Conservation (phyloP, 2,329 filamentous ascomycete species). For the Tolypocladium endophyticum region DNA sequence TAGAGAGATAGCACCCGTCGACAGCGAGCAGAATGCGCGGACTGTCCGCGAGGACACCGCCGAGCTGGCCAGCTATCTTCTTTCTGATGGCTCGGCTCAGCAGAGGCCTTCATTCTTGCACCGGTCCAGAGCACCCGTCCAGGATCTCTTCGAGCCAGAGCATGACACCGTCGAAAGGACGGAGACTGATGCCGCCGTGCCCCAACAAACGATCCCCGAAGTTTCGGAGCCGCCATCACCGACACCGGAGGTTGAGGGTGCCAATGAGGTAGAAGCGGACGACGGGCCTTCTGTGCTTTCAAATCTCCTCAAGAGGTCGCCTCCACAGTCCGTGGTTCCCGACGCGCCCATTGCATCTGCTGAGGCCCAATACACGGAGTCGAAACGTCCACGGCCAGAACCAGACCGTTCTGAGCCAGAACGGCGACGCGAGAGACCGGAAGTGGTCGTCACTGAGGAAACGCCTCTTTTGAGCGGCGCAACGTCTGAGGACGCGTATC, state of each 20-base stretch:
- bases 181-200: conserved; percentile 16
- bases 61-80: conserved; percentile 72
- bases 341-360: conserved; percentile 3
- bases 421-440: conserved; percentile 4
- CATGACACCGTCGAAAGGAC: conserved; percentile 9
- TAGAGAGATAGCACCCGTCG: conserved; percentile 38
- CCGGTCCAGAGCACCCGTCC: conserved; percentile 17
- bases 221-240: conserved; percentile 38
- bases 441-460: conserved; percentile 24
- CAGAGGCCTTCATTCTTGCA: conserved; percentile 36
- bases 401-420: conserved; percentile 3
- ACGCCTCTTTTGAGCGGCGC: conserved; percentile 35
- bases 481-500: conserved; percentile 17
- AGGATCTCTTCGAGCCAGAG: conserved; percentile 15
- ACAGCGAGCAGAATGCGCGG: conserved; percentile 64
- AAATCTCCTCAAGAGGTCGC: conserved; percentile 38
- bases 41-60: conserved; percentile 80
- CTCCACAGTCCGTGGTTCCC: conserved; percentile 25
- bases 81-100: conserved; percentile 49
- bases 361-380: background rate
- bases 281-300: conserved; percentile 32
- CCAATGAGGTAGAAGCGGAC: conserved; percentile 7
- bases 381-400: background rate
- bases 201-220: conserved; percentile 48
- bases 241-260: conserved; percentile 12